phyloP scores from a whole-genome alignment of 2,329 filamentous ascomycete genomes.

The Plenodomus biglobosus region DNA sequence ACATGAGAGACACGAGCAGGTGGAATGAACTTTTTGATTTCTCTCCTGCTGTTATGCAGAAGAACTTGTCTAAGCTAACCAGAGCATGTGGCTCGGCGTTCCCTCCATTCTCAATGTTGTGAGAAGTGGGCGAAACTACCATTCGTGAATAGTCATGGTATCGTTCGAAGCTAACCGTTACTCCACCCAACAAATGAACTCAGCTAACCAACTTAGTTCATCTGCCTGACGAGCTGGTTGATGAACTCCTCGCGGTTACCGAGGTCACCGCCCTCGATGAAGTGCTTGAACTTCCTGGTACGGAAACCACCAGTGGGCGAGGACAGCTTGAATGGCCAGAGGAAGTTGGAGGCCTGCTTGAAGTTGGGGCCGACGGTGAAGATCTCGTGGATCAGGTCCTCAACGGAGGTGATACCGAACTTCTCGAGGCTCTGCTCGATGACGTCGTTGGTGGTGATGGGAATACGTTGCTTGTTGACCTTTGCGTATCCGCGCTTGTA shows the following conservation, averaged over 20 bases:
- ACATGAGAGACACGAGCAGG: background rate
- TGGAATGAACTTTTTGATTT: slow-evolving; percentile 26
- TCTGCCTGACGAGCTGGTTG: slow-evolving; percentile 93
- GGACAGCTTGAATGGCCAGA: slow-evolving; percentile 99
- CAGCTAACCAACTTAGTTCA: slow-evolving; percentile 71
- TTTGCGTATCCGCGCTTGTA: slow-evolving; percentile 99
- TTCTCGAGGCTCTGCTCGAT: slow-evolving; percentile 96
- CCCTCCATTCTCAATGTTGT: slow-evolving; percentile 18
- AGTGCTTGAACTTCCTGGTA: slow-evolving; percentile 98
- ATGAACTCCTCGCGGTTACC: slow-evolving; percentile 99
- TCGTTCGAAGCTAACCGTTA: slow-evolving; percentile 32
- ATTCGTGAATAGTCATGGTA: slow-evolving; percentile 30
- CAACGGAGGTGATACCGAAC: slow-evolving; percentile 93
- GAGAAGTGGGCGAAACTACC: slow-evolving; percentile 24
- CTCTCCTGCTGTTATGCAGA: slow-evolving; percentile 23
- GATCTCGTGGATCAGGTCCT: slow-evolving; percentile 98
- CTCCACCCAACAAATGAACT: slow-evolving; percentile 25
- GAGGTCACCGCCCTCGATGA: slow-evolving; percentile 97
- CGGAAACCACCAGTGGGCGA: slow-evolving; percentile 98
- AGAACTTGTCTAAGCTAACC: slow-evolving; percentile 34
- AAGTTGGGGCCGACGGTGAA: slow-evolving; percentile 96
- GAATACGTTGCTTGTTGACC: slow-evolving; percentile 96
- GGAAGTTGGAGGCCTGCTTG: slow-evolving; percentile 99
- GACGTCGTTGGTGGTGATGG: slow-evolving; percentile 95
- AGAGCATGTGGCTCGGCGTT: slow-evolving; percentile 36